Base-by-base conservation (phyloP, 441 rosid genomes). In the Codiaeum variegatum region DNA sequence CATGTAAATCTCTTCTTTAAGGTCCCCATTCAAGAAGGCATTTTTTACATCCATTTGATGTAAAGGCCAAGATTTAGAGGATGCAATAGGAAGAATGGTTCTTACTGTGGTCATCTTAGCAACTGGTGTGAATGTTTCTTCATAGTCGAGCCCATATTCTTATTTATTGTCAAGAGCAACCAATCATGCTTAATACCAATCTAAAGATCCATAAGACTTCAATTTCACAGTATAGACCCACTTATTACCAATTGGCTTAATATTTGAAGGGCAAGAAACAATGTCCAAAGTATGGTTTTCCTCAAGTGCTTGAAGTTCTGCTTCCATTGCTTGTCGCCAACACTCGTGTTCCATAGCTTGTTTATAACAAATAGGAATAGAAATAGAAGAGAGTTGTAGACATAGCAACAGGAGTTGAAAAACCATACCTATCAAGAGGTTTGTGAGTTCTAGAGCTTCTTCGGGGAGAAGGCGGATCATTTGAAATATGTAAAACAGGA, bases 251-350 rank as follows among this genome's bases (percentile, higher is more conserved):
- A 71, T 29, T 15, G 34, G 54, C 56, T 71, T 61, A 6, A 71
- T 58, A 61, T 62, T 19, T 71, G 67, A n/a, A 40, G 75, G 68
- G 59, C 40, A 62, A 31, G 58, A 11, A 28, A 61, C 16, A 71
- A 71, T 58, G 18, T 70, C 51, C 66, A 24, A 58, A 19, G 26
- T 29, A 42, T 70, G 36, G 26, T 59, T 70, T 40, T 71, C 55
- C 9, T 28, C n/a, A 26, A 60, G 67, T 38, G 58, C 74, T 24
- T 52, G 46, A 44, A 71, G 56, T 71, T 61, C 28, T 4, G 15
- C 73, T 28, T 70, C 42, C 74, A 71, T 72, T 49, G 59, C 75
- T 47, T 47, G 8, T 49, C 47, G 31, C 34, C 49, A 62, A 47
- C 55, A 47, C 75, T 72, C 34, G 62, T 72, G 23, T 62, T 62